Base-by-base conservation (phyloP, 345 rosid species). In the Punica granatum region DNA sequence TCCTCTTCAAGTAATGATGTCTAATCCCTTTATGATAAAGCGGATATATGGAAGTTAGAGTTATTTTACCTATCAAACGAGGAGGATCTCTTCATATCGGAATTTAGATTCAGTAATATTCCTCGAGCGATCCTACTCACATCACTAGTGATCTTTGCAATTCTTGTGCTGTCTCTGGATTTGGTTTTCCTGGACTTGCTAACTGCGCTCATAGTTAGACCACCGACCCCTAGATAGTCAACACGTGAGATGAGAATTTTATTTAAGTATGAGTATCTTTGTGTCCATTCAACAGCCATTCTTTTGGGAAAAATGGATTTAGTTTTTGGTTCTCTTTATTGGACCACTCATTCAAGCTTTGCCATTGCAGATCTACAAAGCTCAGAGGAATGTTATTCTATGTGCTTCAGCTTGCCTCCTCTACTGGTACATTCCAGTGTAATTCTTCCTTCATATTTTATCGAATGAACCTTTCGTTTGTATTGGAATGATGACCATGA, bases 351-450 rank as follows among this genome's bases (percentile, higher is more conserved):
- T 56, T 56, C 34, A 14, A 8, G 12, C 4, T 30, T 56, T 28
- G 36, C 1, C 21, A 67, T 25, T 78, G 75, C 84, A 93, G 98
- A 76, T 89, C 51, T 91, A 82, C 79, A 93, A 93, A 83, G 80
- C 97, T 77, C 90, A 93, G 77, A 80, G 92, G 79, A 93, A 93
- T 61, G 89, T 84, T 71, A 80, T 91, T 70, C 75, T 93, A 8
- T 89, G 98, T 71, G 83, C 77, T 49, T 73, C 95, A 49, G 91
- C 96, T 62, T 87, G 92, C 76, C 73, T 91, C 61, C 91, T 93
- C 48, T 93, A 93, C 74, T 93, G 98, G 98, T 93, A 84, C 15
- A 71, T 18, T 44, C 36, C 3, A 14, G 26, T 25, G 7, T 39
- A 39, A 4, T 0, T 19, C 23, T 18, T 34, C 34, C 30, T 18